These are phyloP conservation scores for Luzula sylvatica DNA, from an alignment of 176 grass and related monocot species.

Conservation along the genomic window DNA sequence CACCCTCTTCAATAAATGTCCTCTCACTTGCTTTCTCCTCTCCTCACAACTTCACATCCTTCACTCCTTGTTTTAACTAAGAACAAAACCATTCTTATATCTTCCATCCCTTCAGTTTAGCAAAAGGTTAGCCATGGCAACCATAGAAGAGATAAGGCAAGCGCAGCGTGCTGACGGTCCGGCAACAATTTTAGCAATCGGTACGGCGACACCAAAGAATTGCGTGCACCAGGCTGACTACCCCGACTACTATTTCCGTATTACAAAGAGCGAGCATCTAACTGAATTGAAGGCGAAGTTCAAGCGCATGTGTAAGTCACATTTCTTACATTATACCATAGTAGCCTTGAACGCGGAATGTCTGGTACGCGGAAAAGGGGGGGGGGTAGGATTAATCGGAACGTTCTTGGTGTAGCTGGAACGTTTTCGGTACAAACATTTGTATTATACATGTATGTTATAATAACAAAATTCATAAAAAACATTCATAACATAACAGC, in stretches of 20 bases:
- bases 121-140: conserved; percentile 4
- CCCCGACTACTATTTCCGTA: conserved; percentile 24
- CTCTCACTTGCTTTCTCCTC: not conserved
- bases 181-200: conserved; percentile 12
- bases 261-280: conserved; percentile 23
- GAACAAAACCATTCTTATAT: not conserved
- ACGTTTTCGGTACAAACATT: too few species aligned
- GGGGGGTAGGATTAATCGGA: too few species aligned
- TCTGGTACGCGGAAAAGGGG: too few species aligned
- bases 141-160: conserved; percentile 19
- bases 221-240: conserved; percentile 10
- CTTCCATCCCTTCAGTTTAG: not conserved
- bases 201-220: conserved; percentile 19
- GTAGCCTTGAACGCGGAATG: too few species aligned
- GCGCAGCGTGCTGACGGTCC: conserved; percentile 20
- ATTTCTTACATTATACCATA: not conserved
- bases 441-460: too few species aligned
- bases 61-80: not conserved
- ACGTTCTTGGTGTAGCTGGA: too few species aligned
- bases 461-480: too few species aligned
- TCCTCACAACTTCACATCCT: not conserved
- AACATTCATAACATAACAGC: too few species aligned
- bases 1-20: not conserved
- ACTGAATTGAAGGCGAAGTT: conserved; percentile 25
- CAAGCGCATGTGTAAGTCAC: conserved; percentile 25